These are phyloP conservation scores for Aegilops sharonensis DNA, from an alignment of 176 grass and related monocot species.

Conservation along the genomic window DNA sequence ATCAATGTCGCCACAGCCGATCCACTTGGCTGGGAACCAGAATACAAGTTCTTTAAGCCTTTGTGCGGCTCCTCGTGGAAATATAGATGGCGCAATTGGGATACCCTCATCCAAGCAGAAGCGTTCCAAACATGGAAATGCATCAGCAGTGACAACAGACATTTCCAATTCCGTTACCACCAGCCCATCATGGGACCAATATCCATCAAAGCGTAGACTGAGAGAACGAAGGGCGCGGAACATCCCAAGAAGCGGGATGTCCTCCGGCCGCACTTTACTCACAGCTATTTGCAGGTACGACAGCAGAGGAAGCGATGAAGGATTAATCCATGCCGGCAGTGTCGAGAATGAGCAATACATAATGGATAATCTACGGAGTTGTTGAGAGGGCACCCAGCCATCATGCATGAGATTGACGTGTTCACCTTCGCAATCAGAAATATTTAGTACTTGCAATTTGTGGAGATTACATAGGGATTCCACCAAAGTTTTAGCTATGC, in stretches of 20 bases:
- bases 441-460: no score
- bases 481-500: no score
- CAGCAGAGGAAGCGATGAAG: not conserved
- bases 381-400: not conserved
- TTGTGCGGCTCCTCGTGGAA: not conserved
- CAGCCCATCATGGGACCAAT: no score
- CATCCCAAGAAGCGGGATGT: not conserved
- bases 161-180: no score
- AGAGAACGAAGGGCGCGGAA: not conserved
- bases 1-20: no score
- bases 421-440: no score
- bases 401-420: not conserved
- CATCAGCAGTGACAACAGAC: no score
- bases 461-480: no score
- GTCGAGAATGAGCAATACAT: not conserved
- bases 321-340: not conserved
- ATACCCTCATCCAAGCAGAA: no score
- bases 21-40: rapidly evolving
- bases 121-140: not conserved
- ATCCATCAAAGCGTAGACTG: rapidly evolving
- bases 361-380: not conserved
- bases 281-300: rapidly evolving
- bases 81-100: no score
- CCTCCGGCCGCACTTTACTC: not conserved
- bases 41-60: not conserved